Evolutionary conservation across 2,329 filamentous ascomycete species (phyloP).

Genomic region (Paraconiothyrium sp.): DNA sequence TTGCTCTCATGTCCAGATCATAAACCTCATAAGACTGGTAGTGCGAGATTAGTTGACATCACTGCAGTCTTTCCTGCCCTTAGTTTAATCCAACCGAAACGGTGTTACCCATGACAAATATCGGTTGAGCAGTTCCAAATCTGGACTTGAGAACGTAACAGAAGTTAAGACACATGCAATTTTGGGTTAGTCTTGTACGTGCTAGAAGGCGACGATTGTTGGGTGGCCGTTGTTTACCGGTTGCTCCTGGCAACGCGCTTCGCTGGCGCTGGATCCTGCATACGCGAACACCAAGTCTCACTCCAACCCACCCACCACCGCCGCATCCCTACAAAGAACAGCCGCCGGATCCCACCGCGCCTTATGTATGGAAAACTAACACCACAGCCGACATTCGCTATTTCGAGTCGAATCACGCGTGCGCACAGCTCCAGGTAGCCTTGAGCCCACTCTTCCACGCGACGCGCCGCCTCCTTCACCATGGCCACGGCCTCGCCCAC

Average conservation of each 20-base stretch:
- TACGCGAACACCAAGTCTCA: constrained; percentile 34
- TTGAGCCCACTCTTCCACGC: constrained; percentile 10
- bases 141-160: neutral
- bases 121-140: too few relatives aligned
- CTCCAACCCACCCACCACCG: constrained; percentile 32
- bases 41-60: too few relatives aligned
- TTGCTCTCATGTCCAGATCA: too few relatives aligned
- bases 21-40: too few relatives aligned
- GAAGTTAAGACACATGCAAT: neutral
- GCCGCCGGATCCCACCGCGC: constrained; percentile 38
- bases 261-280: constrained; percentile 32
- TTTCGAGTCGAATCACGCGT: constrained; percentile 32
- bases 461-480: constrained; percentile 29
- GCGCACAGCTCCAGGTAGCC: constrained; percentile 25
- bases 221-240: constrained; percentile 24
- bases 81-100: too few relatives aligned
- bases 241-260: constrained; percentile 34
- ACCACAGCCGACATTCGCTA: constrained; percentile 51
- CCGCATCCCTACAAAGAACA: constrained; percentile 49
- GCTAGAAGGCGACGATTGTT: neutral
- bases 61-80: too few relatives aligned
- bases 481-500: constrained; percentile 54
- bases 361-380: constrained; percentile 53
- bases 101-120: too few relatives aligned
- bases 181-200: neutral